phyloP scores from a whole-genome alignment of 2,329 filamentous ascomycete genomes.

The Ophiocordyceps robertsii region DNA sequence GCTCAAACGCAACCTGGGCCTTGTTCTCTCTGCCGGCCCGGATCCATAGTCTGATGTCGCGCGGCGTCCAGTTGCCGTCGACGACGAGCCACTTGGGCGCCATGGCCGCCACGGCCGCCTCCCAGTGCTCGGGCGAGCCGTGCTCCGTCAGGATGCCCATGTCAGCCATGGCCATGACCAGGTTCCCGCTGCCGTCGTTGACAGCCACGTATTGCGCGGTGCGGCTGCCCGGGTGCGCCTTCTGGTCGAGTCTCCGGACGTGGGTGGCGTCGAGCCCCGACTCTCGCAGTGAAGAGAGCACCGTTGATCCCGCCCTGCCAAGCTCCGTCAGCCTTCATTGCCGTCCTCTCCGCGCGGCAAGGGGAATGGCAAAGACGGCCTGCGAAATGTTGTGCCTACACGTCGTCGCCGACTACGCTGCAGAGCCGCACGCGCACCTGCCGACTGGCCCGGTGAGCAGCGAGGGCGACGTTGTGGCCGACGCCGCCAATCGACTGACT shows the following conservation, averaged over 20 bases:
- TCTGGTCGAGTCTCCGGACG: constrained; percentile 41
- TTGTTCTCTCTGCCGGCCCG: constrained; percentile 39
- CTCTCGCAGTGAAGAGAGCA: constrained; percentile 50
- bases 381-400: constrained; percentile 27
- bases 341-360: background rate
- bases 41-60: constrained; percentile 55
- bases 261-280: constrained; percentile 51
- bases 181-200: constrained; percentile 70
- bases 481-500: constrained; percentile 80
- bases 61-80: constrained; percentile 73
- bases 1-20: constrained; percentile 66
- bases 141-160: constrained; percentile 68
- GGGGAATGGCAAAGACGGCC: no score
- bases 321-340: background rate
- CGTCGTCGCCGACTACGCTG: constrained; percentile 70
- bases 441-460: constrained; percentile 56
- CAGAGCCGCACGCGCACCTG: constrained; percentile 54
- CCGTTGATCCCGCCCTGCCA: constrained; percentile 54
- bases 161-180: constrained; percentile 90
- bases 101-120: constrained; percentile 38
- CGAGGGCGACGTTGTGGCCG: constrained; percentile 80
- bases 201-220: constrained; percentile 89
- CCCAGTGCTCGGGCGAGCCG: constrained; percentile 43
- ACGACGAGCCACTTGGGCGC: constrained; percentile 67
- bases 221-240: constrained; percentile 38